Evolutionary conservation across 1,139 yeast species (phyloP).

Genomic region (Meyerozyma elateridarum): DNA sequence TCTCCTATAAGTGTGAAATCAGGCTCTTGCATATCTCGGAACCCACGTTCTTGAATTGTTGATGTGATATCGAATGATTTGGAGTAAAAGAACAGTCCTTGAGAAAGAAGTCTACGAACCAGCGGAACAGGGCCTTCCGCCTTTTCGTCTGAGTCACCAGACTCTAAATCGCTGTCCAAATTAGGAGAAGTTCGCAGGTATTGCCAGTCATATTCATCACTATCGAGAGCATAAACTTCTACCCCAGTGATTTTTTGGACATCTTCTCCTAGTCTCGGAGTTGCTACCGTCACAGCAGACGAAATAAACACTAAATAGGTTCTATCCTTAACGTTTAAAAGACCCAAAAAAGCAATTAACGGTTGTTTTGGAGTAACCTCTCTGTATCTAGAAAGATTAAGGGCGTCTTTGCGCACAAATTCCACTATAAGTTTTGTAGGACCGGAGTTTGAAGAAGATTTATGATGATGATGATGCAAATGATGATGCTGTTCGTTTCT

Average conservation of each 20-base stretch:
- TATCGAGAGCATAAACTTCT: constrained; percentile 59
- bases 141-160: constrained; percentile 21
- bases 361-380: constrained; percentile 36
- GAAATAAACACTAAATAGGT: constrained; percentile 58
- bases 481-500: constrained; percentile 22
- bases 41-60: constrained; percentile 53
- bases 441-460: constrained; percentile 14
- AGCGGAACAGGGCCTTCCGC: constrained; percentile 57
- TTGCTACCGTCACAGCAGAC: constrained; percentile 52
- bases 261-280: constrained; percentile 51
- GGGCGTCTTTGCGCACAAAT: constrained; percentile 33
- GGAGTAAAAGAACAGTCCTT: constrained; percentile 66
- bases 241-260: constrained; percentile 52
- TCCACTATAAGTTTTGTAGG: constrained; percentile 45
- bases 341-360: constrained; percentile 57
- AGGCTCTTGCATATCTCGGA: constrained; percentile 21
- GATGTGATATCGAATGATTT: constrained; percentile 62
- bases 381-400: constrained; percentile 35
- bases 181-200: constrained; percentile 6
- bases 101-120: constrained; percentile 49
- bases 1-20: constrained; percentile 34
- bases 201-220: constrained; percentile 44
- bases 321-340: constrained; percentile 49
- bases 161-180: constrained; percentile 20
- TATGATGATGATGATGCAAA: constrained; percentile 27